Conservation (phyloP, 495 filamentous ascomycete species). For the Tetracladium marchalianum region DNA sequence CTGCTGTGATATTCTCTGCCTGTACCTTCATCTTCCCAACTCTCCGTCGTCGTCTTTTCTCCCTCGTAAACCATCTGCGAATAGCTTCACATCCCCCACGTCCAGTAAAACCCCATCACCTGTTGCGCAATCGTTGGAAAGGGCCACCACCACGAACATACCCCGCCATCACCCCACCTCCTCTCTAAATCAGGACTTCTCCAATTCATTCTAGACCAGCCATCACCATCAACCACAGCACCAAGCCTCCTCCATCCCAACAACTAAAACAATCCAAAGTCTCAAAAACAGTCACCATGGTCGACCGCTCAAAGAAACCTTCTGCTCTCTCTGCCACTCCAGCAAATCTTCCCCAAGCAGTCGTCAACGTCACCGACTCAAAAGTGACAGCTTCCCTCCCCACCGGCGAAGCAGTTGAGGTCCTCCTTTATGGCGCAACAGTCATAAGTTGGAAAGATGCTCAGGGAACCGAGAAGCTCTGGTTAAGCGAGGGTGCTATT, state of each 20-base stretch:
- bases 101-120: too few species aligned
- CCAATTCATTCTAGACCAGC: background rate
- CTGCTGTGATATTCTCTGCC: too few species aligned
- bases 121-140: too few species aligned
- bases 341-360: conserved; percentile 51
- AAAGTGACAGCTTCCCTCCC: conserved; percentile 64
- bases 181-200: too few species aligned
- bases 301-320: conserved; percentile 79
- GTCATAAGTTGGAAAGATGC: conserved; percentile 85
- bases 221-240: background rate
- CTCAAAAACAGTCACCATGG: conserved; percentile 36
- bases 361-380: conserved; percentile 57
- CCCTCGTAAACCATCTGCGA: too few species aligned
- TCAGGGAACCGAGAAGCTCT: conserved; percentile 75
- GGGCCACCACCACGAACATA: too few species aligned
- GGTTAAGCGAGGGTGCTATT: conserved; percentile 67
- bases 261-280: too few species aligned
- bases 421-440: conserved; percentile 87
- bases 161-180: too few species aligned
- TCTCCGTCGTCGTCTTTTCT: too few species aligned
- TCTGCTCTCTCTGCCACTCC: conserved; percentile 62
- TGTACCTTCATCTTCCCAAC: too few species aligned
- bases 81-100: too few species aligned
- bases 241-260: background rate
- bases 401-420: conserved; percentile 72